Base-by-base conservation (phyloP, 2,329 filamentous ascomycete species). In the Apiospora malaysiana region DNA sequence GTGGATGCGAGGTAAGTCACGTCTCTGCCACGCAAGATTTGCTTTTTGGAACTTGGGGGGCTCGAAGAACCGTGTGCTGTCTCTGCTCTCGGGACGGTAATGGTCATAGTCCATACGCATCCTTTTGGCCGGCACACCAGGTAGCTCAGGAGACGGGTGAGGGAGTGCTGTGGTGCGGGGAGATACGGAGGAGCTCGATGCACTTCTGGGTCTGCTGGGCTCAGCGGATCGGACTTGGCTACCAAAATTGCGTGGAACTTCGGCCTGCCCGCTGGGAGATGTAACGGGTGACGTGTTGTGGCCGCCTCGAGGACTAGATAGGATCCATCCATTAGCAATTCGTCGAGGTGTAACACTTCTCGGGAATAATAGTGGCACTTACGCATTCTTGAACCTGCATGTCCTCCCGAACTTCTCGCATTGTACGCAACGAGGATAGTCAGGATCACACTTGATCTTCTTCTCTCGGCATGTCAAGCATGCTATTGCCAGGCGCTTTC, bases 371-470 rank as follows among this genome's bases (percentile, higher is more conserved):
- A 47, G n/a, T 63, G 69, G 32, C 25, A 91, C 92, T 89, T 84
- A 95, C 93, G 93, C 93, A 82, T 93, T 93, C 82, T 94, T 93
- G 78, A 94, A 94, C 81, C 92, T 92, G 88, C 95, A 97, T 23
- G 92, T 86, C 66, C 94, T 89, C 70, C 94, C 94, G 78, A 95
- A 95, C 83, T 97, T 97, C 79, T 96, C 92, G 80, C 95, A 98
- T 82, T 97, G 94, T 69, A 95, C 89, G 77, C 95, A 98, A 75
- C 94, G 94, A 49, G 93, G 93, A 74, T 90, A 92, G 76, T 95
- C 94, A 1, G 94, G 95, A 74, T 97, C 94, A 78, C 95, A 98
- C 81, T 97, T 97, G 83, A 98, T 97, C 86, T 97, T 98, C 89
- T 97, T 98, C 83, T 97, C 94, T 68, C 95, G 90, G 80, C 95